Conservation (phyloP, 202 grass and related monocot genomes). For the Digitaria exilis region DNA sequence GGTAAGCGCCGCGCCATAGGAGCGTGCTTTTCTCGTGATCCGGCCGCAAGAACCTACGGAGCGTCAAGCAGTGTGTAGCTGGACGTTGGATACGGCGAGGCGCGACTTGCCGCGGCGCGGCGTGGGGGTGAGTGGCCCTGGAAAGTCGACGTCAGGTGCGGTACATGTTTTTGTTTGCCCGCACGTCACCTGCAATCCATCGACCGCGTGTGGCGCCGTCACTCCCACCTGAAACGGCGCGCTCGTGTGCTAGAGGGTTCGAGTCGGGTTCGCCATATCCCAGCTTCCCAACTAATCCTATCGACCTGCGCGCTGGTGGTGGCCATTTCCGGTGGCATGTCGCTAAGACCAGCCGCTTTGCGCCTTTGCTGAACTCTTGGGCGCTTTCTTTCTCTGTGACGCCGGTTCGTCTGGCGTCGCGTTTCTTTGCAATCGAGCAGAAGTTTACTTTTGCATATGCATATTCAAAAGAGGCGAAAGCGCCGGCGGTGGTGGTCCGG, state of each 20-base stretch:
- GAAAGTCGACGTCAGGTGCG: neutral
- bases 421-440: neutral
- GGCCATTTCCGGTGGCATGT: conserved; percentile 16
- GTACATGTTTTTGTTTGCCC: neutral
- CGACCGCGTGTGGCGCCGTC: neutral
- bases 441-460: neutral
- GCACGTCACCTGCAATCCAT: neutral
- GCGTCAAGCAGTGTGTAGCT: no score
- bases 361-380: neutral
- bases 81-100: neutral
- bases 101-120: neutral
- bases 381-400: no score
- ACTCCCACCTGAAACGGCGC: neutral
- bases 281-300: neutral
- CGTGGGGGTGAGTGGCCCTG: neutral
- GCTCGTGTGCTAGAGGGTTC: neutral
- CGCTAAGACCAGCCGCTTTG: neutral
- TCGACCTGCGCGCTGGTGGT: neutral
- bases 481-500: neutral
- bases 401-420: neutral
- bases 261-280: neutral
- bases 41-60: neutral
- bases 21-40: no score
- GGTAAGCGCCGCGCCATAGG: no score
- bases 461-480: neutral